phyloP scores from a whole-genome alignment of 2,329 filamentous ascomycete genomes.

The Rhynchosporium secalis region DNA sequence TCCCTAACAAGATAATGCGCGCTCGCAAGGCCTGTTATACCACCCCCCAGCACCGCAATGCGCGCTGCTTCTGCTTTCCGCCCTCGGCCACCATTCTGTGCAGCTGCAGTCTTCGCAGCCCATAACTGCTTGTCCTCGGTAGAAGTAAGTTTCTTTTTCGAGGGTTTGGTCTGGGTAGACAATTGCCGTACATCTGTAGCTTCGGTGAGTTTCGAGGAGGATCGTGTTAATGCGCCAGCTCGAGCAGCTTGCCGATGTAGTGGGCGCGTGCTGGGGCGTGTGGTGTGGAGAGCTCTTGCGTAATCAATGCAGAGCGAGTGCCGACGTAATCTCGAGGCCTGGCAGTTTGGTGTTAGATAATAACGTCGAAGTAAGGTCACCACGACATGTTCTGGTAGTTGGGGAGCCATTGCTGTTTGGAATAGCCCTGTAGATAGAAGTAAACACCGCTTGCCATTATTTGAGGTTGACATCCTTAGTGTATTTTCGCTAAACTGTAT shows the following conservation, averaged over 20 bases:
- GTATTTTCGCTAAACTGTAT: conserved; percentile 20
- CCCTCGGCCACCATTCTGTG: conserved; percentile 8
- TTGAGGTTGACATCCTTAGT: conserved; percentile 17
- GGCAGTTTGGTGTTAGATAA: conserved; percentile 30
- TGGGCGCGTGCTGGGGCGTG: background rate
- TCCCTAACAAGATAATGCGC: conserved; percentile 75
- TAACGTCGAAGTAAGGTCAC: conserved; percentile 34
- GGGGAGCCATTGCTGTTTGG: conserved; percentile 33
- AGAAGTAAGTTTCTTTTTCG: background rate
- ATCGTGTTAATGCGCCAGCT: conserved; percentile 7
- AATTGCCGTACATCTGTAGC: conserved; percentile 9
- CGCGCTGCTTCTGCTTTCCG: conserved; percentile 9
- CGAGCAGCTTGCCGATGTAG: conserved; percentile 5
- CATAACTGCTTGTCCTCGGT: background rate
- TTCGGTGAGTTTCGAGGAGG: conserved; percentile 6
- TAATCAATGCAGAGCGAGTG: conserved; percentile 14
- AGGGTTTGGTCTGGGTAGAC: background rate
- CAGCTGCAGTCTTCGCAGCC: background rate
- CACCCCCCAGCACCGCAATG: conserved; percentile 74
- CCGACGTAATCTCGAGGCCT: conserved; percentile 11
- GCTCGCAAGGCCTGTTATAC: conserved; percentile 77
- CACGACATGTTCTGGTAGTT: conserved; percentile 33
- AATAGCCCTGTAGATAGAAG: conserved; percentile 4
- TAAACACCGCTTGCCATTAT: background rate
- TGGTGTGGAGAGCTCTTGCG: conserved; percentile 16